A percentile compares a stretch with the other conserved stretches of the same genome.
phyloP scores from a whole-genome alignment of 1,284 basidiomycete genomes.

The Ganoderma sinense region DNA sequence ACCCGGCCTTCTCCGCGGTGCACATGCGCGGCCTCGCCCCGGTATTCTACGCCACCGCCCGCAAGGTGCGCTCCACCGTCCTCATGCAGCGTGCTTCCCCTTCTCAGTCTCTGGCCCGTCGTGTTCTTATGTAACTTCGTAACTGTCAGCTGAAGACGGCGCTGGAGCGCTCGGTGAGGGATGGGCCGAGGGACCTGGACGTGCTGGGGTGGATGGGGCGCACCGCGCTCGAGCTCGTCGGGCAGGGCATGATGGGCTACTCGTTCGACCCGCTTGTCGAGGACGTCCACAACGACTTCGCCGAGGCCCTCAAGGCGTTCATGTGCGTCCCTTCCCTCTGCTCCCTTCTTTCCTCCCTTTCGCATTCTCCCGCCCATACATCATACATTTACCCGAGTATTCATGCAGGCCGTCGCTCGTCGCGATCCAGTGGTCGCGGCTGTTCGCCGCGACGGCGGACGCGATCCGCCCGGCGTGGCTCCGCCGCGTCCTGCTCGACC shows the following conservation, averaged over 20 bases:
- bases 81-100: too few species aligned
- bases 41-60: slow-evolving; percentile 12
- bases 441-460: background rate
- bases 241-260: slow-evolving; percentile 39
- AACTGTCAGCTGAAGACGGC: slow-evolving; percentile 3
- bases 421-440: background rate
- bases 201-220: slow-evolving; percentile 37
- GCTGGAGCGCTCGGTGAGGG: background rate
- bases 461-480: background rate
- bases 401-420: background rate
- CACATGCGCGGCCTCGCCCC: slow-evolving; percentile 29
- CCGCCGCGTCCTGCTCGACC: slow-evolving; percentile 5
- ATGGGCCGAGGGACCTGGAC: slow-evolving; percentile 29
- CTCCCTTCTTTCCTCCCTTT: too few species aligned
- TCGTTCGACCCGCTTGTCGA: slow-evolving; percentile 37
- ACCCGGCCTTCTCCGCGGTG: slow-evolving; percentile 25
- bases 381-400: background rate
- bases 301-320: slow-evolving; percentile 32
- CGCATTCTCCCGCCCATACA: too few species aligned
- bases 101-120: too few species aligned
- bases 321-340: slow-evolving; percentile 20
- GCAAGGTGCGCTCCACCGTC: slow-evolving; percentile 4
- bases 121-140: too few species aligned
- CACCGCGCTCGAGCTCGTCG: too few species aligned
- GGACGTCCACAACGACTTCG: slow-evolving; percentile 29